These are phyloP conservation scores for Alectoria sarmentosa DNA, from an alignment of 495 filamentous ascomycete species.

Conservation along the genomic window DNA sequence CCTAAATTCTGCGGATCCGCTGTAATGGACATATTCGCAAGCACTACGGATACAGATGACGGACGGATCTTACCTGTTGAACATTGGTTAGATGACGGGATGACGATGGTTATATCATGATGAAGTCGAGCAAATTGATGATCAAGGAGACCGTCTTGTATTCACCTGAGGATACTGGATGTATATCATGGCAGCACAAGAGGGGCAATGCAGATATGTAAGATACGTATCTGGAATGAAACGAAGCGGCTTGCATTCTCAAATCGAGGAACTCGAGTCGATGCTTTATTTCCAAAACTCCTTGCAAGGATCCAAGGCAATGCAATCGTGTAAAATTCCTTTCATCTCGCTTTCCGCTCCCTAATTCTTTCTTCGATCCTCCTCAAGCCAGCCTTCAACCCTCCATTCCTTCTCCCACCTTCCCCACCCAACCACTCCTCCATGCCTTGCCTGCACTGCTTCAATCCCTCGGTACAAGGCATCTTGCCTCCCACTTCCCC, in stretches of 20 bases:
- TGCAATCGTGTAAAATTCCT: too few relatives aligned
- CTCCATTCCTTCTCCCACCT: slow-evolving; percentile 71
- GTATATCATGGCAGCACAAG: slow-evolving; percentile 1
- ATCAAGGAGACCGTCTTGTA: background rate
- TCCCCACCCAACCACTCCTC: slow-evolving; percentile 75
- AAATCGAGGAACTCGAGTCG: background rate
- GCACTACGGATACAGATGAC: slow-evolving; percentile 6
- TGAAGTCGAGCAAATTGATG: background rate
- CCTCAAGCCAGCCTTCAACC: slow-evolving; percentile 48
- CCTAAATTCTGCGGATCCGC: background rate
- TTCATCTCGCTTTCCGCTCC: slow-evolving; percentile 54
- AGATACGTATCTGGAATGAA: background rate
- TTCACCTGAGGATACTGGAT: background rate
- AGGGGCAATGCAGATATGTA: background rate
- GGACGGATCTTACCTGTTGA: slow-evolving; percentile 4
- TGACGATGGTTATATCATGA: slow-evolving; percentile 13
- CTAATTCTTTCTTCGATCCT: slow-evolving; percentile 61
- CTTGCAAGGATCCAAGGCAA: background rate
- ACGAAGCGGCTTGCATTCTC: background rate
- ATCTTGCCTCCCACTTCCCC: slow-evolving; percentile 51
- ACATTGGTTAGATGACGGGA: slow-evolving; percentile 8
- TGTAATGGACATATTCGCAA: slow-evolving; percentile 6
- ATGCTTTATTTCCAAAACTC: background rate
- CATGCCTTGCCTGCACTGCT: slow-evolving; percentile 58
- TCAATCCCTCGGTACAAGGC: slow-evolving; percentile 56